These are phyloP conservation scores for Fusarium lyarnte DNA, from an alignment of 2,329 filamentous ascomycete species.

Conservation along the genomic window DNA sequence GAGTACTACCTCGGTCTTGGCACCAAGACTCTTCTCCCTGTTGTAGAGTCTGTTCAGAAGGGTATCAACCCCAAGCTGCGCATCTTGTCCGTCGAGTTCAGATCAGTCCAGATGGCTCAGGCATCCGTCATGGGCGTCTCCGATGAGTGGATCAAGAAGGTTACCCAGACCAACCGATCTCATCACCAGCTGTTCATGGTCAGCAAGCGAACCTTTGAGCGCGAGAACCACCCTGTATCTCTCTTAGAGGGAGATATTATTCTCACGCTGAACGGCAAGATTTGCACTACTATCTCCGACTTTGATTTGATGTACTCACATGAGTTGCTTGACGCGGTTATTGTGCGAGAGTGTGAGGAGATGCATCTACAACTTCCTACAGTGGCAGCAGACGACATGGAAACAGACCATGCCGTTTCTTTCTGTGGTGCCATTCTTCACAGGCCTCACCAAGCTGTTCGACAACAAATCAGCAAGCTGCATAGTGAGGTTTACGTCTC, in stretches of 20 bases:
- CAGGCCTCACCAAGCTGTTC: constrained; percentile 92
- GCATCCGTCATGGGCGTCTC: constrained; percentile 96
- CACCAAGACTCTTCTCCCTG: constrained; percentile 86
- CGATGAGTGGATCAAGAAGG: constrained; percentile 93
- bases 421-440: constrained; percentile 97
- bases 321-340: constrained; percentile 81
- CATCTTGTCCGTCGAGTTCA: constrained; percentile 93
- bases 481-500: constrained; percentile 97
- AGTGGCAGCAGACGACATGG: constrained; percentile 86
- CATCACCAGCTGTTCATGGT: constrained; percentile 99
- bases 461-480: constrained; percentile 96
- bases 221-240: constrained; percentile 59
- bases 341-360: constrained; percentile 87
- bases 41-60: constrained; percentile 85
- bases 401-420: constrained; percentile 89
- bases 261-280: constrained; percentile 86
- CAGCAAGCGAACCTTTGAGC: constrained; percentile 82
- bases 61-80: constrained; percentile 83
- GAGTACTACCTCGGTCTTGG: constrained; percentile 96
- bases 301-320: constrained; percentile 97
- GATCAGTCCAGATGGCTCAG: constrained; percentile 96
- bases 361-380: constrained; percentile 82
- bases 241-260: constrained; percentile 93
- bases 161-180: constrained; percentile 86
- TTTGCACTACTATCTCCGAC: constrained; percentile 92